Evolutionary conservation across 192 early-diverging fungal species (phyloP), one percentile per base, ranked within the genome.

Genomic region (Helicostylum pulchrum): DNA sequence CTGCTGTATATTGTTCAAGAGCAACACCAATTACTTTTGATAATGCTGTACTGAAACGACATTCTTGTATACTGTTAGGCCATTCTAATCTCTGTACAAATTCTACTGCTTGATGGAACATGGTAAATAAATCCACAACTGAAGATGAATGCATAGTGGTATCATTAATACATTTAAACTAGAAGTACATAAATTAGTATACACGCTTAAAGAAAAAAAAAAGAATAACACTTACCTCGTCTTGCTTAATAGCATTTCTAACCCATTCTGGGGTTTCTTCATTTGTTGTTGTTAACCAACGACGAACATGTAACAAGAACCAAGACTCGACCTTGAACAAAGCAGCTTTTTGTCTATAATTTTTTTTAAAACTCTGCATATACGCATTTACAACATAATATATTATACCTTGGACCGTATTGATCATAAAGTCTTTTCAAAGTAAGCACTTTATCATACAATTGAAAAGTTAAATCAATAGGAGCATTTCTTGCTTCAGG

Each of bases 101-200:
- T 15, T 83, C 80, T 51, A 92, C 62, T 4, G 87, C 85, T 56
- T 83, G 79, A 59, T 90, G 80, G 71, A 92, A 92, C 51, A 83
- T 84, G n/a, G 84, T 83, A 71, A 93, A 94, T 5, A 94, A 61
- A 68, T 94, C 90, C 17, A 88, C 77, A 32, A 92, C 84, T 2
- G 91, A 93, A 4, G 88, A 85, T 2, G 92, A 93, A 70, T 88
- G 80, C 21, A 82, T 54, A 49, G 79, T 70, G 61, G 67, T 70
- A 34, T 78, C 58, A 69, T 80, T 80, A 26, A 79, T 70, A 59
- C 80, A 73, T 71, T 78, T 70, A 50, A 88, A 87, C 79, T 87
- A 43, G 34, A 67, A 39, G 15, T 34, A 10, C 0, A 47, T 23
- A 7, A 57, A 45, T 54, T 26, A 54, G 46, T 48, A 45, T 15